Percentiles rank a stretch among this genome's conserved stretches.
phyloP scores from a whole-genome alignment of 768 basidiomycete species.

The Hericium alpestre region DNA sequence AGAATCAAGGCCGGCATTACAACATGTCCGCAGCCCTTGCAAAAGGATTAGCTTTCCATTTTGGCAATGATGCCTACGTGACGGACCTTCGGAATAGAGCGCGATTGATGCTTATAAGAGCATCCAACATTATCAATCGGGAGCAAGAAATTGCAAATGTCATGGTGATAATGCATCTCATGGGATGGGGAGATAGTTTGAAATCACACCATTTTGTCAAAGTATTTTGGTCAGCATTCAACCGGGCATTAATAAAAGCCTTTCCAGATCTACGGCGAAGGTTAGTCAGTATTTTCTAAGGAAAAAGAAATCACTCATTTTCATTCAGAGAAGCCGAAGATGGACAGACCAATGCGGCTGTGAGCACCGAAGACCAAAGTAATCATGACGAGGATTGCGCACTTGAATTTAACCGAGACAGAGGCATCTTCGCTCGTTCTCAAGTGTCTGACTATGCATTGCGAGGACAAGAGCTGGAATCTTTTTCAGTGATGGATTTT shows the following conservation, averaged over 20 bases:
- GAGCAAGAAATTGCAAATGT: conserved; percentile 30
- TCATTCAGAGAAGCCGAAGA: too few species aligned
- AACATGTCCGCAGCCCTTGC: conserved; percentile 29
- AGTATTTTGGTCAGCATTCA: conserved; percentile 25
- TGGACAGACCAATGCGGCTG: too few species aligned
- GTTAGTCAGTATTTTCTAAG: too few species aligned
- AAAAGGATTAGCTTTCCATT: conserved; percentile 21
- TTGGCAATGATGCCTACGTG: conserved; percentile 5
- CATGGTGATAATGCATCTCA: conserved; percentile 30
- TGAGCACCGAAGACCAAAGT: too few species aligned
- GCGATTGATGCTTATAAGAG: conserved; percentile 20
- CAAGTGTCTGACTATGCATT: not conserved
- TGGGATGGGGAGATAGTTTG: conserved; percentile 32
- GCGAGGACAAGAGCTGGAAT: not conserved
- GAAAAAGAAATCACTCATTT: too few species aligned
- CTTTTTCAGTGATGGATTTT: not conserved
- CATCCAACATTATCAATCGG: conserved; percentile 22
- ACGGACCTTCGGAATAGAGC: conserved; percentile 18
- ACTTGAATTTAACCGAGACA: too few species aligned
- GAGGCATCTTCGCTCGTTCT: not conserved
- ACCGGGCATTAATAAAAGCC: conserved; percentile 8
- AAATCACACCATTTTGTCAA: conserved; percentile 26
- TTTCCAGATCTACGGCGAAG: conserved; percentile 15
- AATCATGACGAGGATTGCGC: too few species aligned
- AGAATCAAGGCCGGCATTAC: conserved; percentile 17